Base-by-base conservation (phyloP, 352 stramenopile species). In the Phytophthora cajani region DNA sequence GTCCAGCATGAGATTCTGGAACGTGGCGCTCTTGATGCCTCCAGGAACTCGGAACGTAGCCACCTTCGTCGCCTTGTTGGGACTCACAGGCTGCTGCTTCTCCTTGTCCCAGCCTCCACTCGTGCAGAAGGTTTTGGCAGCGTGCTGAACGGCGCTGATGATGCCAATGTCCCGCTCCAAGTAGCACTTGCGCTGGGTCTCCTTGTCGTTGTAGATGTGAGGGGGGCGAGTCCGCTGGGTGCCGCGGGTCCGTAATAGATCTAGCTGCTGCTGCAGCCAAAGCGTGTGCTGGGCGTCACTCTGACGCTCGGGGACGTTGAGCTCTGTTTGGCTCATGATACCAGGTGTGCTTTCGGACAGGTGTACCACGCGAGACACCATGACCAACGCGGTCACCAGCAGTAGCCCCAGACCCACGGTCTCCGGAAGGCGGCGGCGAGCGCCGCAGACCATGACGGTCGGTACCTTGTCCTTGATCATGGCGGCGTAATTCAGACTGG, bases 1-100 rank as follows among this genome's bases (percentile, higher is more conserved):
- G 58, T 93, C 81, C 17, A 92, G 49, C 58, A 72, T 76, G 5
- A 93, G 56, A 32, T 89, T 81, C 27, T 75, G 53, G 53, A 89
- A 82, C 14, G 77, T 69, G 5, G 77, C 68, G n/a, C 64, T 73
- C 1, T 44, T 51, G 32, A 89, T 68, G 0, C 69, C 73, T 17
- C 72, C 81, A 25, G 25, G 30, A 11, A 66, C 75, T 12, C 67
- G 40, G 47, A 73, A 84, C 19, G 74, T 72, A 0, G 75, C 79
- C 9, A 85, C 62, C 49, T 78, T 73, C 0, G 80, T 83, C 5
- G 72, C 75, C 11, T 77, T 53, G 1, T 57, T 54, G 19, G 21
- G 12, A 33, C 58, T 71, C 1, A 69, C 51, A 21, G 50, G 53
- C 2, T 44, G 27, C 30, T 72, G 57, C 4, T 64, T 64, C 0